A percentile compares a stretch with the other conserved stretches of the same genome.
phyloP scores from a whole-genome alignment of 306 rosid genomes.

The Vigna radiata region DNA sequence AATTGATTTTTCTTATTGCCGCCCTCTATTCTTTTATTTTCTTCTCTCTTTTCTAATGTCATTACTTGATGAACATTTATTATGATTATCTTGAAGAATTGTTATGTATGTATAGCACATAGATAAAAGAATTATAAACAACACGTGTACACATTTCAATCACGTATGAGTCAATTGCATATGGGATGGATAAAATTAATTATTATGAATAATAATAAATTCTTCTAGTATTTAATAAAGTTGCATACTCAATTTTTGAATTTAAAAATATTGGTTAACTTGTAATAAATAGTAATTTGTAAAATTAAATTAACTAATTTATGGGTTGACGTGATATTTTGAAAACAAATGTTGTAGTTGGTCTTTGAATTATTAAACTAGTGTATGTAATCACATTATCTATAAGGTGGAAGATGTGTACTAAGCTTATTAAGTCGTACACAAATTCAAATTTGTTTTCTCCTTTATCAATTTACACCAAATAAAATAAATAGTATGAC shows the following conservation, averaged over 20 bases:
- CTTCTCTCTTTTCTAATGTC: not conserved
- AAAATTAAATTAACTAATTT: not conserved
- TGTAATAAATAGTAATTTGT: not conserved
- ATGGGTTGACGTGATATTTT: not conserved
- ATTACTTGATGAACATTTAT: not conserved
- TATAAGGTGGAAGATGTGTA: conserved; percentile 20
- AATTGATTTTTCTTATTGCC: conserved; percentile 5
- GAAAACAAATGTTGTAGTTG: not conserved
- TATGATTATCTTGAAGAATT: not conserved
- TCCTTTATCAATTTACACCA: not conserved
- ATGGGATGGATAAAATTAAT: too few relatives aligned
- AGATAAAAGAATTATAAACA: conserved; percentile 1
- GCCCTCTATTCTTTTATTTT: not conserved
- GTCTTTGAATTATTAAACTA: not conserved
- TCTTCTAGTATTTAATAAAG: too few relatives aligned
- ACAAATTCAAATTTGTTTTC: conserved; percentile 1
- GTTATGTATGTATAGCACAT: not conserved
- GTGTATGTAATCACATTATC: conserved; percentile 1
- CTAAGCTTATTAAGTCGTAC: conserved; percentile 4
- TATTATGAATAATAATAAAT: too few relatives aligned
- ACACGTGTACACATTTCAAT: not conserved
- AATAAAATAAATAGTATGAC: not conserved
- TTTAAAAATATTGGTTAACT: too few relatives aligned
- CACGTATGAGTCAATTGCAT: not conserved
- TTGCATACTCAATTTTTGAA: too few relatives aligned